Evolutionary conservation across 1,284 basidiomycete genomes (phyloP).

Genomic region (Boletellus deceptivus): DNA sequence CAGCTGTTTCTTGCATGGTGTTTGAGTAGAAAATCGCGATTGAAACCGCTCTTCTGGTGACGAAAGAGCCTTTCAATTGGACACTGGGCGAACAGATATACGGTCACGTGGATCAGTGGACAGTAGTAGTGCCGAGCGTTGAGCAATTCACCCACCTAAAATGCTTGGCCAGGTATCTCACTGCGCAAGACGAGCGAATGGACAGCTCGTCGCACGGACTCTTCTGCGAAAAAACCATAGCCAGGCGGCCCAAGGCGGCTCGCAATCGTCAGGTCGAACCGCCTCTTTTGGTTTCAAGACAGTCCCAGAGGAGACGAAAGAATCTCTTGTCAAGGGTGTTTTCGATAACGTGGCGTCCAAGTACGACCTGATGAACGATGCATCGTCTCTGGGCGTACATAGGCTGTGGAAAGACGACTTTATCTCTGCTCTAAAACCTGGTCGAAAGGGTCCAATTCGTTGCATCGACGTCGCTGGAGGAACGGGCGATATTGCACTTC

Average conservation of each 20-base stretch:
- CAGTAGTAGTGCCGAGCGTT: no score
- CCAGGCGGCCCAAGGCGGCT: slow-evolving; percentile 4
- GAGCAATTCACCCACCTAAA: neutral
- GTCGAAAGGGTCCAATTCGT: slow-evolving; percentile 63
- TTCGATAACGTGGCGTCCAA: slow-evolving; percentile 96
- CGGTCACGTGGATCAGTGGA: no score
- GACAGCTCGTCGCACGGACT: slow-evolving; percentile 9
- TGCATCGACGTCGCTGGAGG: slow-evolving; percentile 98
- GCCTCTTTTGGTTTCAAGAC: slow-evolving; percentile 93
- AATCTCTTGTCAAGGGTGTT: slow-evolving; percentile 81
- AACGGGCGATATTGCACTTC: slow-evolving; percentile 95
- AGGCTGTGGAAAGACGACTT: slow-evolving; percentile 97
- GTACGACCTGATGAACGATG: slow-evolving; percentile 99
- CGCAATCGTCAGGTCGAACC: slow-evolving; percentile 39
- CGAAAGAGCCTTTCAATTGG: no score
- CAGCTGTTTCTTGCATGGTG: neutral
- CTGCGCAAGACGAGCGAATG: slow-evolving; percentile 15
- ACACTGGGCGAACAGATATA: no score
- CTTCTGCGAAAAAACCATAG: slow-evolving; percentile 26
- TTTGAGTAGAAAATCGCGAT: neutral
- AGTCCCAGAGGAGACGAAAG: slow-evolving; percentile 77
- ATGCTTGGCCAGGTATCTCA: slow-evolving; percentile 22
- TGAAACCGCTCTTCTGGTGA: no score
- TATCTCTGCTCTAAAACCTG: slow-evolving; percentile 80
- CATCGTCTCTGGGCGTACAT: slow-evolving; percentile 95